A percentile compares a stretch with the other conserved stretches of the same genome.
These are phyloP conservation scores for Gossypium lobatum DNA, from an alignment of 441 rosid species.

Conservation along the genomic window DNA sequence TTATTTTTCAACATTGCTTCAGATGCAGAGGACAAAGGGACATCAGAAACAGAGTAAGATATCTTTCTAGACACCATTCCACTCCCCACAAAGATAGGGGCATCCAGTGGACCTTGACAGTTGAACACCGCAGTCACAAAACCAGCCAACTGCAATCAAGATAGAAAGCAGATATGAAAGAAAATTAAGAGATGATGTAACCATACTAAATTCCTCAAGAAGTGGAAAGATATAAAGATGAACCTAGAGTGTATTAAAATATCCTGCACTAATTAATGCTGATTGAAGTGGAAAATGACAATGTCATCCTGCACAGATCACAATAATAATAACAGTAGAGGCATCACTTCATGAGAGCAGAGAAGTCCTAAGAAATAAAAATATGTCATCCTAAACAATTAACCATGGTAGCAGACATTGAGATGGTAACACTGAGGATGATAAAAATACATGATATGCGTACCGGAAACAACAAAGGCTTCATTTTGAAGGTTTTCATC, in stretches of 20 bases:
- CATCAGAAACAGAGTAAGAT: conserved; percentile 55
- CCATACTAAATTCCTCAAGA: conserved; percentile 5
- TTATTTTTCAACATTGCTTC: conserved; percentile 90
- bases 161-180: conserved; percentile 6
- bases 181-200: conserved; percentile 9
- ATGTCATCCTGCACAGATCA: neutral
- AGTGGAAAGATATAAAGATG: neutral
- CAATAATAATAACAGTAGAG: neutral
- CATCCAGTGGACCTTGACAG: conserved; percentile 98
- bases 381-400: conserved; percentile 2
- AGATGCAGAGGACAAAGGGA: conserved; percentile 70
- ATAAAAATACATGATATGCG: conserved; percentile 14
- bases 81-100: conserved; percentile 96
- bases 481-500: conserved; percentile 97
- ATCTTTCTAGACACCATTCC: conserved; percentile 95
- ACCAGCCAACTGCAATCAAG: conserved; percentile 82
- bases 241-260: neutral
- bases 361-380: conserved; percentile 5
- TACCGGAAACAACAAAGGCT: conserved; percentile 86
- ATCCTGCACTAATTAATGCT: neutral
- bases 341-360: neutral
- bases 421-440: neutral
- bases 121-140: conserved; percentile 95
- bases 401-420: neutral
- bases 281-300: neutral